Evolutionary conservation across 805 yeast species (phyloP).

Genomic region (Allodekkera sacchari): DNA sequence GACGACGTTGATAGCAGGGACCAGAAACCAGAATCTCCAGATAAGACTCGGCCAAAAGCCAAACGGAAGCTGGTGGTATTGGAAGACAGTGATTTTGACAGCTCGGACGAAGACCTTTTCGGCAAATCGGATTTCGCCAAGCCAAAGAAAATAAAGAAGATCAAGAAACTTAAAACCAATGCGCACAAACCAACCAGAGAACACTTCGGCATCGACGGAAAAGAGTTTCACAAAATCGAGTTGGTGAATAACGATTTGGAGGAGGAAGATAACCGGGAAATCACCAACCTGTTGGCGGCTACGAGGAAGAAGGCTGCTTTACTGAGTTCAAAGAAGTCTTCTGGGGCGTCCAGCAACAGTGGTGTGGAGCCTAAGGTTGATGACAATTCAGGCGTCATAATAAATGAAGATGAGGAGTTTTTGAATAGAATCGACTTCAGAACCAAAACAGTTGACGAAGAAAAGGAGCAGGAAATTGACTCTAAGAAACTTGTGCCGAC

Average conservation of each 20-base stretch:
- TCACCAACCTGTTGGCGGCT: constrained; percentile 20
- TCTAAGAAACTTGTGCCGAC: constrained; percentile 12
- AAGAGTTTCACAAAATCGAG: constrained; percentile 18
- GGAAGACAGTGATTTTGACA: constrained; percentile 10
- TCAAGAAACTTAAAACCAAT: constrained; percentile 7
- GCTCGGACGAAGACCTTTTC: constrained; percentile 5
- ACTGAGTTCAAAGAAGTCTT: background rate
- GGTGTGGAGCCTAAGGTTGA: background rate
- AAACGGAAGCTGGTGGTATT: constrained; percentile 12
- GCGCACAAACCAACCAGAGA: constrained; percentile 11
- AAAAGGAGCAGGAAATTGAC: constrained; percentile 8
- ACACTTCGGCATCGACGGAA: constrained; percentile 11
- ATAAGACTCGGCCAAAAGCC: background rate
- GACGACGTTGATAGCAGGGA: constrained; percentile 8
- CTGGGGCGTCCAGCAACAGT: constrained; percentile 2
- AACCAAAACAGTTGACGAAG: constrained; percentile 17
- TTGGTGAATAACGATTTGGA: constrained; percentile 20
- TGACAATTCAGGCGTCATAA: constrained; percentile 11
- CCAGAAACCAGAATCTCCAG: background rate
- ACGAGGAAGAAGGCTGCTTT: constrained; percentile 14
- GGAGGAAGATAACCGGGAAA: constrained; percentile 17
- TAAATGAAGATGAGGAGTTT: constrained; percentile 31
- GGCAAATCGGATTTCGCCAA: constrained; percentile 8
- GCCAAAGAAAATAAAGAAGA: constrained; percentile 18
- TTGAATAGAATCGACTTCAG: constrained; percentile 18